Conservation (phyloP, 805 yeast genomes). For the Candida xyloterini region DNA sequence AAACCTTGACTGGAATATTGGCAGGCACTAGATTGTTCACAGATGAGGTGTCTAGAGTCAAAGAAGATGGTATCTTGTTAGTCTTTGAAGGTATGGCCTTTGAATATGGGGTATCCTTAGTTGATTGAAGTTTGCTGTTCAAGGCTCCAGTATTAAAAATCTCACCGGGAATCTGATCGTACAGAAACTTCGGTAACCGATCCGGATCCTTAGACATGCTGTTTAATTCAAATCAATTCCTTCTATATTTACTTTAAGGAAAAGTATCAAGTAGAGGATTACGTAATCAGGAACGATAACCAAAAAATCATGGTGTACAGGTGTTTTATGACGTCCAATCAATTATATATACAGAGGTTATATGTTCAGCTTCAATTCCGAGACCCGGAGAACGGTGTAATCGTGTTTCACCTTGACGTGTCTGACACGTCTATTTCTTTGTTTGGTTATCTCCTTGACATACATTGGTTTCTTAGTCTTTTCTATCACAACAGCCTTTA, state of each 20-base stretch:
- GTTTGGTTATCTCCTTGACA: conserved; percentile 68
- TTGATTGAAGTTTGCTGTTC: conserved; percentile 19
- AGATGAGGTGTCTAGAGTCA: conserved; percentile 21
- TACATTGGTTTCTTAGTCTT: conserved; percentile 79
- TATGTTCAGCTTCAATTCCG: conserved; percentile 58
- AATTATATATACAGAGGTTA: conserved; percentile 6
- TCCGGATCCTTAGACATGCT: conserved; percentile 12
- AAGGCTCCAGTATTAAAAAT: conserved; percentile 25
- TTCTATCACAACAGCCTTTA: conserved; percentile 81
- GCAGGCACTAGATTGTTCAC: conserved; percentile 12
- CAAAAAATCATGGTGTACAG: conserved; percentile 2
- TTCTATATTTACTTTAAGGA: neutral
- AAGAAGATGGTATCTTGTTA: conserved; percentile 1
- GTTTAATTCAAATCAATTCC: too few relatives aligned
- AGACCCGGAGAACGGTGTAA: conserved; percentile 73
- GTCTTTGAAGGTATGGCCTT: conserved; percentile 10
- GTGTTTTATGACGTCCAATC: neutral
- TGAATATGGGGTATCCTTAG: conserved; percentile 28
- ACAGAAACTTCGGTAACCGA: conserved; percentile 28
- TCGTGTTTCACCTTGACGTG: conserved; percentile 65
- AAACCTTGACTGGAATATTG: conserved; percentile 20
- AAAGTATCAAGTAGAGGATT: too few relatives aligned
- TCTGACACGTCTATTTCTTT: conserved; percentile 74
- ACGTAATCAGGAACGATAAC: too few relatives aligned
- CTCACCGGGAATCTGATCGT: conserved; percentile 31